Conservation (phyloP, 192 early-diverging fungal genomes). For the Coemansia sp. region DNA sequence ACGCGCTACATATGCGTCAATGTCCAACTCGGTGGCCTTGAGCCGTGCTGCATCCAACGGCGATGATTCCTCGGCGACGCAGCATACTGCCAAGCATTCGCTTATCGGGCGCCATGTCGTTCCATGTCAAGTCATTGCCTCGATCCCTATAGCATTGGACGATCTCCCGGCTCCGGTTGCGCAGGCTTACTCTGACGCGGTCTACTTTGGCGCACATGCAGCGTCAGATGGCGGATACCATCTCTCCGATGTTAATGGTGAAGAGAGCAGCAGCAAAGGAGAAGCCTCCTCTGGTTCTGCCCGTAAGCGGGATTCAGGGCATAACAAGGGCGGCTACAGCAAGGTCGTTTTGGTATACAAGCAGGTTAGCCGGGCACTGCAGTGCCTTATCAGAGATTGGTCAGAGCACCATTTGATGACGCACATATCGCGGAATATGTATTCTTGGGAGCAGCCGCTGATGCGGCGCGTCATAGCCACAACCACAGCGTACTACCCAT, state of each 20-base stretch:
- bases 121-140: constrained; percentile 52
- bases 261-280: background rate
- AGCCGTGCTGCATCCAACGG: background rate
- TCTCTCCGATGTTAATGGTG: background rate
- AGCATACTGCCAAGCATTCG: constrained; percentile 17
- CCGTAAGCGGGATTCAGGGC: background rate
- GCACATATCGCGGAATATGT: constrained; percentile 49
- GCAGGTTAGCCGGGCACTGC: constrained; percentile 44
- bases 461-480: constrained; percentile 41
- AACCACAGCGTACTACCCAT: constrained; percentile 47
- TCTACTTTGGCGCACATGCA: constrained; percentile 45
- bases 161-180: constrained; percentile 36
- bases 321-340: constrained; percentile 31
- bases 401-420: constrained; percentile 55
- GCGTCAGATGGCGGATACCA: constrained; percentile 51
- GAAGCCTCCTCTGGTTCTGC: background rate
- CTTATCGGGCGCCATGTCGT: constrained; percentile 49
- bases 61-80: background rate
- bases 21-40: constrained; percentile 16
- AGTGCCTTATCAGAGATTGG: constrained; percentile 54
- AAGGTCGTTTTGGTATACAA: constrained; percentile 49
- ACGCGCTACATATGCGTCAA: constrained; percentile 7
- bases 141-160: constrained; percentile 45
- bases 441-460: constrained; percentile 42
- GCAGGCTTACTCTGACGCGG: constrained; percentile 41